Base-by-base conservation (phyloP, 306 rosid species). In the Benincasa hispida region DNA sequence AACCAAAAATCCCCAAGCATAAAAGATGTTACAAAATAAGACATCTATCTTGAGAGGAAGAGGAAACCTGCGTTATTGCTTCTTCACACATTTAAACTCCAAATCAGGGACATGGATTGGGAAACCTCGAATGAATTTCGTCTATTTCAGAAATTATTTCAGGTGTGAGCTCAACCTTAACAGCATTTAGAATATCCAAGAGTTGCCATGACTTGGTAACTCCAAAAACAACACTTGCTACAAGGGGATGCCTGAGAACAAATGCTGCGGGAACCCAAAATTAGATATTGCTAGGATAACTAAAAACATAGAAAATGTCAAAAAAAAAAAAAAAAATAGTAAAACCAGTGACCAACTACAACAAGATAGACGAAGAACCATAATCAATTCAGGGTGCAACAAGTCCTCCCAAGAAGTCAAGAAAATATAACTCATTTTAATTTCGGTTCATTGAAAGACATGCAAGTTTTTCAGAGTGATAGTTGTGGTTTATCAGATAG, bases 161-260 rank as follows among this genome's bases (percentile, higher is more conserved):
- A 25, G 81, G 57, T 60, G 93, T 67, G 81, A 94, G 91, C 86
- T 85, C 86, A 27, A 84, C 81, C 84, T 83, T 68, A 82, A 91
- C 84, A 39, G 92, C 92, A 59, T 80, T 47, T 17, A 92, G 50
- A 82, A 89, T 88, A 83, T 89, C 90, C 76, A 41, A 83, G 58
- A 94, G 96, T 70, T 92, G 95, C 96, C 92, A 80, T 60, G 90
- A 79, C 86, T 85, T 88, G 30, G 99, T 90, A 60, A 89, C 97
- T 72, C 97, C 99, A 80, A 90, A 90, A 67, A 92, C 61, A 12
- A 82, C 89, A 81, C 97, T 92, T 34, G 89, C 96, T 30, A 94
- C 97, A 15, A 92, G 95, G 76, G 97, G 95, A 76, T 88, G 92
- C 76, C 85, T 88, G 93, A 89, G 88, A 68, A 89, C 97, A 87